Evolutionary conservation across 768 basidiomycete genomes (phyloP).

Genomic region (Boletus rubescentipes): DNA sequence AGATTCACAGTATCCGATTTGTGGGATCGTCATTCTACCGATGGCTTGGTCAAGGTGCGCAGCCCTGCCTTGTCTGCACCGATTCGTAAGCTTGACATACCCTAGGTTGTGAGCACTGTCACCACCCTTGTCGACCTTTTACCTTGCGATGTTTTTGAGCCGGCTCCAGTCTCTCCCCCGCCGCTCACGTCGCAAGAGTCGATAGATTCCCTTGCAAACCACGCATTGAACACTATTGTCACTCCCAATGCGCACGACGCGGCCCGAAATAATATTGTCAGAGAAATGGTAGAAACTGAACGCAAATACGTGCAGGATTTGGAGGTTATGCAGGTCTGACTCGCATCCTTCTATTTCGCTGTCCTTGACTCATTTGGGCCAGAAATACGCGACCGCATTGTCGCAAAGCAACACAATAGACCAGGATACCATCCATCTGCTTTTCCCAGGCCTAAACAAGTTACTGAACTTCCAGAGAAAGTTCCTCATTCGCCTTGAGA

Average conservation of each 20-base stretch:
- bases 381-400: slow-evolving; percentile 90
- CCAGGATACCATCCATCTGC: slow-evolving; percentile 91
- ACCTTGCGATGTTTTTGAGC: slow-evolving; percentile 66
- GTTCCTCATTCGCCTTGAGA: slow-evolving; percentile 88
- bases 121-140: slow-evolving; percentile 79
- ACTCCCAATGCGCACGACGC: slow-evolving; percentile 60
- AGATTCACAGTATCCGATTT: slow-evolving; percentile 91
- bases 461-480: slow-evolving; percentile 95
- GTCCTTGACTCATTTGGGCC: slow-evolving; percentile 16
- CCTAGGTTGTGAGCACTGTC: slow-evolving; percentile 86
- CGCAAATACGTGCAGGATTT: slow-evolving; percentile 96
- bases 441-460: slow-evolving; percentile 94
- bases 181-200: slow-evolving; percentile 57
- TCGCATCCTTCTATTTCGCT: neutral
- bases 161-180: slow-evolving; percentile 57
- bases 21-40: slow-evolving; percentile 87
- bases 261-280: slow-evolving; percentile 73
- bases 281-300: slow-evolving; percentile 93
- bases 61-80: neutral
- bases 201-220: slow-evolving; percentile 53
- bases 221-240: slow-evolving; percentile 39
- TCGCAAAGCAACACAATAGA: slow-evolving; percentile 83
- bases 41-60: slow-evolving; percentile 91
- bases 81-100: neutral
- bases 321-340: slow-evolving; percentile 88